These are phyloP conservation scores for Cladorrhinum sp. DNA, from an alignment of 2,329 filamentous ascomycete genomes.

Conservation along the genomic window DNA sequence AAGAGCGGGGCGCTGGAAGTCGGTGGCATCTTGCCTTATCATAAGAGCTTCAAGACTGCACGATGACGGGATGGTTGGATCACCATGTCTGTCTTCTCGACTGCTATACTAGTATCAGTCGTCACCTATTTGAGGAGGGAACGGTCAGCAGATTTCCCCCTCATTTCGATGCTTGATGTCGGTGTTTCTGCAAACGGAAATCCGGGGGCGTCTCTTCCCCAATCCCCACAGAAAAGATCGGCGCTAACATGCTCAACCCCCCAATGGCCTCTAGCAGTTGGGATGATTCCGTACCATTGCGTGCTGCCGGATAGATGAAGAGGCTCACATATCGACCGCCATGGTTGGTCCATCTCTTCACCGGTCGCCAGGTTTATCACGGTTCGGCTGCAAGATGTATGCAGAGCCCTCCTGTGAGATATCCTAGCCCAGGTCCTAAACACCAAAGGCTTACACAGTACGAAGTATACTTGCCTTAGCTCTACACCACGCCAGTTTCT, in stretches of 20 bases:
- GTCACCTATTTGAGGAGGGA: too few species aligned
- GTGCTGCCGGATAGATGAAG: not conserved
- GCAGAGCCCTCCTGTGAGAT: not conserved
- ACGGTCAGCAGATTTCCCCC: too few species aligned
- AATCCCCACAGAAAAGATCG: slow-evolving; percentile 3
- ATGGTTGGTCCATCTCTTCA: not conserved
- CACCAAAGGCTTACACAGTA: not conserved
- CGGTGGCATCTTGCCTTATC: not conserved
- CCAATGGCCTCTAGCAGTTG: not conserved
- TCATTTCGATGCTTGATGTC: not conserved
- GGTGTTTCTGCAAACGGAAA: slow-evolving; percentile 1
- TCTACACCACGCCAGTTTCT: not conserved
- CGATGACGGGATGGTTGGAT: too few species aligned
- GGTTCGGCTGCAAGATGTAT: not conserved
- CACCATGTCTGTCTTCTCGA: too few species aligned
- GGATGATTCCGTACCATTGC: not conserved
- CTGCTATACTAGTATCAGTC: too few species aligned
- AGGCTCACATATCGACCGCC: not conserved
- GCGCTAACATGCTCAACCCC: not conserved
- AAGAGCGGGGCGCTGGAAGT: too few species aligned
- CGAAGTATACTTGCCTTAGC: not conserved
- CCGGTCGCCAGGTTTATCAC: not conserved
- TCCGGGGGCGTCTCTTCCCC: not conserved
- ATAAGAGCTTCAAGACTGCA: too few species aligned
- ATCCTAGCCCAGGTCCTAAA: not conserved